Percentiles rank a stretch among this genome's conserved stretches.
phyloP scores from a whole-genome alignment of 139 green algal species.

The Chlamydomonas eustigma region DNA sequence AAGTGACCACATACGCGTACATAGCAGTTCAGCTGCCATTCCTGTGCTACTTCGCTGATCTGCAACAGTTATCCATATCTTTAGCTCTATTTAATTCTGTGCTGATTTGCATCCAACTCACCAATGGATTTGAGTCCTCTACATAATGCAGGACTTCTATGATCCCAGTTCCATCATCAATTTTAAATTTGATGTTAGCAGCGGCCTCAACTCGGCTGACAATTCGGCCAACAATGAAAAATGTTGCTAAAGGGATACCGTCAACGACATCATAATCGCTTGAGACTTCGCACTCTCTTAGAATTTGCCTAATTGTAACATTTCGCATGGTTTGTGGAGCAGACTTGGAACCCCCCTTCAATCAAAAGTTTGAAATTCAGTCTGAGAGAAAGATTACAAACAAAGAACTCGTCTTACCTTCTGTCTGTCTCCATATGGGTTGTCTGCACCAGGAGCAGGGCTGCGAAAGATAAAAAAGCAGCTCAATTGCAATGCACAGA shows the following conservation, averaged over 20 bases:
- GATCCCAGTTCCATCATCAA: conserved; percentile 68
- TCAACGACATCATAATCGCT: background rate
- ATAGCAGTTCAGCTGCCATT: conserved; percentile 51
- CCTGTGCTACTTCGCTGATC: conserved; percentile 29
- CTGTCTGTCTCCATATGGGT: background rate
- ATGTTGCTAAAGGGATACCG: background rate
- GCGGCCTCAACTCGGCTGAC: conserved; percentile 29
- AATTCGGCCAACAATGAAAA: conserved; percentile 62
- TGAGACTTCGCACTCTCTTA: background rate
- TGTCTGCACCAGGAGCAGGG: background rate
- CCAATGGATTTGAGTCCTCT: conserved; percentile 33
- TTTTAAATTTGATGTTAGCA: conserved; percentile 30
- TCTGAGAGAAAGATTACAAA: background rate
- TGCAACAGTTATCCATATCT: no score
- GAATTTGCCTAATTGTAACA: background rate
- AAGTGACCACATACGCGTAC: conserved; percentile 62
- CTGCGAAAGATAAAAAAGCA: background rate
- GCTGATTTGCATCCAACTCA: no score
- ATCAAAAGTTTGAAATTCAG: background rate
- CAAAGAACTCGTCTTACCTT: background rate
- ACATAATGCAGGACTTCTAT: conserved; percentile 48
- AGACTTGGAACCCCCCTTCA: background rate
- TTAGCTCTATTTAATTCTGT: no score
- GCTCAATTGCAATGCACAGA: background rate
- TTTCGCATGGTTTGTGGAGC: background rate